A percentile compares a stretch with the other conserved stretches of the same genome.
These are phyloP conservation scores for Penicillium soppii DNA, from an alignment of 495 filamentous ascomycete genomes.

Conservation along the genomic window DNA sequence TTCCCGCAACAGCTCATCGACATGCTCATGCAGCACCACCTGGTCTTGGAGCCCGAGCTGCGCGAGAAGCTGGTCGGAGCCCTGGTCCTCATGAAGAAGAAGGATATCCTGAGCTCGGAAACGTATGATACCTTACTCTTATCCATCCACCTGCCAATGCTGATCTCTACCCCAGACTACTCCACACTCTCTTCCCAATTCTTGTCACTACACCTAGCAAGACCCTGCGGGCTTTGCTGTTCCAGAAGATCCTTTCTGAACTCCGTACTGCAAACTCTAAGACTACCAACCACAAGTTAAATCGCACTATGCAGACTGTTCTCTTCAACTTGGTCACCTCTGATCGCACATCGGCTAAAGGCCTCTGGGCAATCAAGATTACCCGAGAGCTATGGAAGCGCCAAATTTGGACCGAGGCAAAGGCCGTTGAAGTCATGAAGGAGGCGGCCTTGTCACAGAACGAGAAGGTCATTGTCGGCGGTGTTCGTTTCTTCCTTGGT, in stretches of 20 bases:
- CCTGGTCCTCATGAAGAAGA: conserved; percentile 81
- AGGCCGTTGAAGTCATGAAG: conserved; percentile 92
- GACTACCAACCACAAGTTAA: conserved; percentile 84
- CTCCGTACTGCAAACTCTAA: conserved; percentile 82
- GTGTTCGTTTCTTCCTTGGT: conserved; percentile 91
- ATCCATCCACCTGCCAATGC: background rate
- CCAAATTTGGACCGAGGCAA: conserved; percentile 84
- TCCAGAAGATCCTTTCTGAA: conserved; percentile 89
- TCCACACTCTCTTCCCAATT: conserved; percentile 91
- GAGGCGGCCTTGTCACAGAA: conserved; percentile 79
- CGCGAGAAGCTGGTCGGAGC: conserved; percentile 94
- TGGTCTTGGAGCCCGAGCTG: conserved; percentile 72
- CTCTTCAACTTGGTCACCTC: conserved; percentile 86
- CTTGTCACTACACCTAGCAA: conserved; percentile 86
- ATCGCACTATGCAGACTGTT: conserved; percentile 87
- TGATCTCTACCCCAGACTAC: conserved; percentile 46
- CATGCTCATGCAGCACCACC: conserved; percentile 78
- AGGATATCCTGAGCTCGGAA: conserved; percentile 84
- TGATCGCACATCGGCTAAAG: conserved; percentile 79
- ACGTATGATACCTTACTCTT: conserved; percentile 39
- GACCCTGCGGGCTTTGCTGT: conserved; percentile 76
- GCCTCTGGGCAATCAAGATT: conserved; percentile 90
- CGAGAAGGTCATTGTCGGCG: conserved; percentile 83
- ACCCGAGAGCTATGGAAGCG: conserved; percentile 86
- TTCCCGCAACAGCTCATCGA: conserved; percentile 82